Evolutionary conservation across 768 basidiomycete species (phyloP), one percentile per base, ranked within the genome.

Genomic region (Pleurotus eryngii): DNA sequence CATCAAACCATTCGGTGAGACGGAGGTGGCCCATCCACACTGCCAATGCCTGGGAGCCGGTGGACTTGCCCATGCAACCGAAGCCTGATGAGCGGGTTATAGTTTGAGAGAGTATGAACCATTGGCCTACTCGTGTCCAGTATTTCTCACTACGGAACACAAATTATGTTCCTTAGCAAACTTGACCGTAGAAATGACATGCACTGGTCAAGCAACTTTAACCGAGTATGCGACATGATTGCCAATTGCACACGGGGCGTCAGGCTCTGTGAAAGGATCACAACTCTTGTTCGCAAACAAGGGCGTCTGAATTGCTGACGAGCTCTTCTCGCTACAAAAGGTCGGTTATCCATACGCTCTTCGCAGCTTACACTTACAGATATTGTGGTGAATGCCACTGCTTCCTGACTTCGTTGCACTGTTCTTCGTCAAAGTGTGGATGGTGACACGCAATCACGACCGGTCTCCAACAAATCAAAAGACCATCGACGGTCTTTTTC

Each of bases 81-180:
- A 45, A 45, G 5, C 42, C n/a, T 45, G 20, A 14, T 45, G 20
- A 45, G 42, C n/a, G 8, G n/a, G n/a, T 14, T 45, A 45, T 7
- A 22, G 42, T 15, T 45, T 17, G 42, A 45, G 11, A 3, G 8
- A 9, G 30, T 35, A 11, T 11, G 11, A 35, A 35, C 11, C 30
- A 35, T 3, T 17, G 7, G n/a, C 42, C n/a, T 45, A 45, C 42
- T 45, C 42, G 42, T 45, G 42, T 45, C 63, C 63, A 0, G 63
- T 62, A 43, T 64, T 64, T 14, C 59, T 49, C 3, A 62, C 47
- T 5, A 64, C 61, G 37, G 62, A 62, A 7, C 61, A 57, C 11
- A 64, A 60, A 27, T 64, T 62, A 45, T 64, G 59, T 46, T 60
- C 42, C 53, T 60, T 62, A 9, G 58, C 57, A 17, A 64, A 64